Percentiles rank a stretch among this genome's conserved stretches.
Conservation (phyloP, 257 asterid species). For the Cruciata laevipes region DNA sequence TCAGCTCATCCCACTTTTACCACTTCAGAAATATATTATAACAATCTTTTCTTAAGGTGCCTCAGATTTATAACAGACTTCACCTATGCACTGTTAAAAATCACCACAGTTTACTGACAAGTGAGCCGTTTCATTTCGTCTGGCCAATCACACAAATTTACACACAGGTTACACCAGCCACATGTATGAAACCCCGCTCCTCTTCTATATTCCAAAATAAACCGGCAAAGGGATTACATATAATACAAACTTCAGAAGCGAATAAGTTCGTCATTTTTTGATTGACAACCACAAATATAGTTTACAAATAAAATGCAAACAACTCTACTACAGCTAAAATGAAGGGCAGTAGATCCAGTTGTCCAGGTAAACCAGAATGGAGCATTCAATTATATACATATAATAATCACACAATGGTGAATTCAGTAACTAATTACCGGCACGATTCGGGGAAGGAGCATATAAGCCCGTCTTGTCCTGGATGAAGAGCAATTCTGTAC, state of each 20-base stretch:
- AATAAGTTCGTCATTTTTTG: neutral
- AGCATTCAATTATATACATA: neutral
- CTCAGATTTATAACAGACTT: too few relatives aligned
- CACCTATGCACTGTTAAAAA: too few relatives aligned
- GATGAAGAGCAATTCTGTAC: constrained; percentile 85
- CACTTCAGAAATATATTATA: too few relatives aligned
- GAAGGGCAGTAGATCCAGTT: neutral
- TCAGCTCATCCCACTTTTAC: too few relatives aligned
- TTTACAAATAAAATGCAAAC: neutral
- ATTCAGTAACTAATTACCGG: constrained; percentile 36
- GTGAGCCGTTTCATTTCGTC: too few relatives aligned
- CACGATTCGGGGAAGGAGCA: constrained; percentile 78
- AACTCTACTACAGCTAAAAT: neutral
- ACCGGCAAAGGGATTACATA: neutral
- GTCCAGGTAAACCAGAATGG: neutral
- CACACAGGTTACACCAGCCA: too few relatives aligned
- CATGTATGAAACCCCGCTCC: too few relatives aligned
- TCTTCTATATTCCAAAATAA: too few relatives aligned
- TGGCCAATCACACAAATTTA: too few relatives aligned
- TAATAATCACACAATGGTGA: neutral
- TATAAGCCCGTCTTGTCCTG: constrained; percentile 74
- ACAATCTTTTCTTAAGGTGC: too few relatives aligned
- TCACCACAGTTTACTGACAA: too few relatives aligned
- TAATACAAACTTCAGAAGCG: neutral
- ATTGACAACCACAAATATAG: neutral